phyloP scores from a whole-genome alignment of 2,329 filamentous ascomycete genomes.

The Xylariomycetidae sp. region DNA sequence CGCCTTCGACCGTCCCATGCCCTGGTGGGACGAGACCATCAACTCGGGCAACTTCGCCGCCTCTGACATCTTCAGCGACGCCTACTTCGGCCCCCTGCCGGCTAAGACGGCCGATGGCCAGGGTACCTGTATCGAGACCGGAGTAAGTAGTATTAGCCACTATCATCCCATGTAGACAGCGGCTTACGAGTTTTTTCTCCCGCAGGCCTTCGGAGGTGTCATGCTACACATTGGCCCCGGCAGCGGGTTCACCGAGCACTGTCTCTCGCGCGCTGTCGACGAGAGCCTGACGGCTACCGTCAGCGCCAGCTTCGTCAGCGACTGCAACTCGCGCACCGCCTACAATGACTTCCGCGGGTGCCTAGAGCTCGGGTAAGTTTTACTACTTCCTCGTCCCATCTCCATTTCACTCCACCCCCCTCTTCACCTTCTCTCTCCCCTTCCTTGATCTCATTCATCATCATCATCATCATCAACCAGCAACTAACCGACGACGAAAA shows the following conservation, averaged over 20 bases:
- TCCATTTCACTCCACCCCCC: not conserved
- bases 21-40: conserved; percentile 37
- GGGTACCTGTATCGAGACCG: conserved; percentile 28
- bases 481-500: no score
- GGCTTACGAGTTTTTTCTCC: no score
- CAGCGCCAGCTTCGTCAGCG: conserved; percentile 25
- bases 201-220: conserved; percentile 22
- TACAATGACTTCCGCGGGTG: conserved; percentile 29
- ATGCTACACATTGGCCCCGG: conserved; percentile 29
- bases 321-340: conserved; percentile 23
- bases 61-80: conserved; percentile 25
- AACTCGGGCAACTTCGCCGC: conserved; percentile 27
- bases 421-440: no score
- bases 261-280: conserved; percentile 29
- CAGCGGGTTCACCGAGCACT: conserved; percentile 20
- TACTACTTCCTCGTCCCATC: not conserved
- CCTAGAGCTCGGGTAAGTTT: conserved; percentile 28
- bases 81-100: conserved; percentile 25
- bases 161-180: no score
- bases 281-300: conserved; percentile 25
- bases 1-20: conserved; percentile 29
- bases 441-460: no score
- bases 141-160: no score
- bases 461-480: no score
- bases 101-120: conserved; percentile 20